Evolutionary conservation across 2,329 filamentous ascomycete genomes (phyloP), one percentile per base, ranked within the genome.

Genomic region (Fusarium brachygibbosum): DNA sequence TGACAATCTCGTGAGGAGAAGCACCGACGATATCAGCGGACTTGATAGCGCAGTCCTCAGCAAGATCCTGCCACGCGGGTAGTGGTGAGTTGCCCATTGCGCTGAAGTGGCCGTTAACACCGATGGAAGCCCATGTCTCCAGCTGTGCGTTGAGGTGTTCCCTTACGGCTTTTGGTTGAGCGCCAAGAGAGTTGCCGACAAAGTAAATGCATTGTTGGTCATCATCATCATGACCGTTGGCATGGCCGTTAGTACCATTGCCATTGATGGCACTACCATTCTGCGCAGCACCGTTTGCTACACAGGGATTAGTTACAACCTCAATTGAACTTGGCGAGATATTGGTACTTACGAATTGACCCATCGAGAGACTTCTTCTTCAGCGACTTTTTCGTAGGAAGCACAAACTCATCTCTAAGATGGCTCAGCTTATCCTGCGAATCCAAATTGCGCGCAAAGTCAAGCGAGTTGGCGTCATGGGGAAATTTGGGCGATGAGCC

Each of bases 111-210:
- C 94, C 94, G 40, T 91, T 90, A 23, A 97, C 94, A 19, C 91
- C 94, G 69, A 96, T 91, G 0, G 89, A 91, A 1, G 91, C 91
- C 94, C 94, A 97, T 5, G 93, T 93, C 66, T 91, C 87, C 2
- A 97, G 86, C 71, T 97, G 93, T 7, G 88, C 86, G 45, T 90
- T 83, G 66, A 97, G 81, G 66, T 93, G 90, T 17, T 85, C 81
- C 19, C 86, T 83, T 0, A 90, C 89, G 16, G 86, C 86, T 66
- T 87, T 88, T 44, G 94, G 93, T 78, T 97, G 94, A 6, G 95
- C 87, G 37, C 94, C 94, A 2, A 97, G 86, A 0, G 93, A 97
- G 82, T 97, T 97, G 58, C 94, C 94, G 70, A 93, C 95, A 68
- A 98, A 89, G 79, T 97, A 98, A 62, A 93, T 90, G 62, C 78